Base-by-base conservation (phyloP, 2,329 filamentous ascomycete genomes). In the Metarhizium sp. region DNA sequence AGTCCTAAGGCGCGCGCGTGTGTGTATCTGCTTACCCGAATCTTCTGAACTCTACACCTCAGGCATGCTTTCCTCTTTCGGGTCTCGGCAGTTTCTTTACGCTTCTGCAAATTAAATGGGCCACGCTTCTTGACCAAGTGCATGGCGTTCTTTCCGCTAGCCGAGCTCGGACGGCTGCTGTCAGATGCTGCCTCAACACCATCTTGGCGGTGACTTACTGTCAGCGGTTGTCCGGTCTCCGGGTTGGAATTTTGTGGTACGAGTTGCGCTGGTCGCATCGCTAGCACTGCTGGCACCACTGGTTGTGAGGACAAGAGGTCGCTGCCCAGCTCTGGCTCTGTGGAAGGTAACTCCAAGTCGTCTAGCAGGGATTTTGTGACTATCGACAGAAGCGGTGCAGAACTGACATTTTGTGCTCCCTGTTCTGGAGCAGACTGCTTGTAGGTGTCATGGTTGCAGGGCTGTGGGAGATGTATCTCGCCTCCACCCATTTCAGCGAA, bases 11-110 rank as follows among this genome's bases (percentile, higher is more conserved):
- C 16, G 20, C 2, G 42, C 3, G 25, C 8, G 18, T 29, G 18
- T 40, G 52, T 8, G 36, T 50, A 66, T 25, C 25, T 34, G 10
- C 74, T 59, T 68, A 77, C 75, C 25, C 69, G 67, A 51, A 74
- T 66, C 16, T 72, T 72, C 58, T 78, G 75, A 55, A 72, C 71
- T 38, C 71, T 69, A 59, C 75, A 78, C 13, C 75, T 68, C 16
- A 77, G 62, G 51, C 75, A 78, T 0, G 75, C 75, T 32, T 69
- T 69, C 18, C 65, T 59, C 11, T 59, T 64, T 13, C 72, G 66
- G 2, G 72, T 73, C 14, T 65, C 63, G 29, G 66, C 65, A 1
- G 70, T 72, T 49, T 68, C 63, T n/a, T 63, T 59, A 5, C 70
- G 64, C 16, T 62, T 58, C 14, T 61, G 56, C 6, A 63, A 59